Base-by-base conservation (phyloP, 176 grass and related monocot genomes). In the Musa itinerans region DNA sequence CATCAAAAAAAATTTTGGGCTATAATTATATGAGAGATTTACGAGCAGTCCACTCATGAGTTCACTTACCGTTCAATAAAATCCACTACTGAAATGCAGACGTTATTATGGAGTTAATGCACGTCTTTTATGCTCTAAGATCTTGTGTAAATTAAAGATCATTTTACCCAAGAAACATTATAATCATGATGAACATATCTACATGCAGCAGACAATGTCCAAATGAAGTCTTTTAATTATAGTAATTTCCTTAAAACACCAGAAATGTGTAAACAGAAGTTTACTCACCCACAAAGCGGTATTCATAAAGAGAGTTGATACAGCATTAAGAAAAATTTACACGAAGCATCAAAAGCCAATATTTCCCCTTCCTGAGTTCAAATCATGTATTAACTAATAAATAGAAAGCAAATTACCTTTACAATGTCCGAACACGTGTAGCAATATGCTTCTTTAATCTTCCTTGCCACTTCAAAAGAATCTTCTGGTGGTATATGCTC, bases 401-500 rank as follows among this genome's bases (percentile, higher is more conserved):
- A 66, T 34, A 58, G 63, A n/a, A 69, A 70, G 12, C 29, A 48
- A 57, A 48, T 69, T 91, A 99, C 95, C 95, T 99, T 99, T 75
- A 99, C 95, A 83, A 99, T 99, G 75, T 99, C 95, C 17, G 95
- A 93, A 82, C 86, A 99, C 52, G 95, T 99, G 76, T 99, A 99
- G 63, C 95, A 91, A 79, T 86, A 94, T 75, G 79, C 89, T 87
- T 99, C 95, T 87, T 99, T 99, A 12, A 91, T 71, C 80, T 89
- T 99, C 81, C 88, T 86, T 59, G 90, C 88, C 53, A 94, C 83
- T 67, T 99, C 95, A 77, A 91, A 89, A 67, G 91, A 99, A 54
- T 99, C 95, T 87, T 99, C 95, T 9, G 86, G 83, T 77, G 95
- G 95, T 90, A 99, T 86, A 68, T 91, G 83, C 71, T 99, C 95